These are phyloP conservation scores for Rhizophora apiculata DNA, from an alignment of 345 rosid species.

Conservation along the genomic window DNA sequence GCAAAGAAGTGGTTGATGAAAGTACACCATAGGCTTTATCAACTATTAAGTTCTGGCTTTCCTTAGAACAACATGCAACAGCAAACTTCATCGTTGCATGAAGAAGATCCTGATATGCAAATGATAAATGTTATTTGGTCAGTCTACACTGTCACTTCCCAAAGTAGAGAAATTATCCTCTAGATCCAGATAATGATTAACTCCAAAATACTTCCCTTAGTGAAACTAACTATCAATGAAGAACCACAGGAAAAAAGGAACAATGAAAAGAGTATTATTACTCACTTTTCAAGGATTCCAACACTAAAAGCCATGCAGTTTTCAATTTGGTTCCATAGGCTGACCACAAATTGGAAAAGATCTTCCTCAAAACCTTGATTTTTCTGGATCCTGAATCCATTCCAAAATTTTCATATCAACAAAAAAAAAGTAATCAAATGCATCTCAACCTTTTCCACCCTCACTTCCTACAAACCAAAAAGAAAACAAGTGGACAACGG, in stretches of 20 bases:
- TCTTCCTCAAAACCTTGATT: constrained; percentile 58
- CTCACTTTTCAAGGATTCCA: constrained; percentile 45
- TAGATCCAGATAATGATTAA: neutral
- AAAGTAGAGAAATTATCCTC: neutral
- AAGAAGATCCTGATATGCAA: constrained; percentile 52
- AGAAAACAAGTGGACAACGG: too few relatives aligned
- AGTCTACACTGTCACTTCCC: neutral
- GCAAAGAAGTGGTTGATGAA: constrained; percentile 45
- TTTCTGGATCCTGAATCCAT: constrained; percentile 49
- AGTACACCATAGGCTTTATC: constrained; percentile 56
- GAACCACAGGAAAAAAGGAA: neutral
- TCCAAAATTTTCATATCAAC: constrained; percentile 11
- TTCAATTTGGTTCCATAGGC: constrained; percentile 69
- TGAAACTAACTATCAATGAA: neutral
- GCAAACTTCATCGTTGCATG: constrained; percentile 65
- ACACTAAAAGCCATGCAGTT: constrained; percentile 28
- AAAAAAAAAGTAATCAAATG: neutral
- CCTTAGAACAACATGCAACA: constrained; percentile 61
- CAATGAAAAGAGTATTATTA: neutral
- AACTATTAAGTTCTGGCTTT: constrained; percentile 61
- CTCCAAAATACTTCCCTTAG: neutral
- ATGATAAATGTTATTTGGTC: neutral
- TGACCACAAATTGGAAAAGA: constrained; percentile 46
- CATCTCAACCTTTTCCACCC: neutral
- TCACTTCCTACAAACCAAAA: neutral